Conservation (phyloP, 73 alveolate genomes). For the Durusdinium trenchii region DNA sequence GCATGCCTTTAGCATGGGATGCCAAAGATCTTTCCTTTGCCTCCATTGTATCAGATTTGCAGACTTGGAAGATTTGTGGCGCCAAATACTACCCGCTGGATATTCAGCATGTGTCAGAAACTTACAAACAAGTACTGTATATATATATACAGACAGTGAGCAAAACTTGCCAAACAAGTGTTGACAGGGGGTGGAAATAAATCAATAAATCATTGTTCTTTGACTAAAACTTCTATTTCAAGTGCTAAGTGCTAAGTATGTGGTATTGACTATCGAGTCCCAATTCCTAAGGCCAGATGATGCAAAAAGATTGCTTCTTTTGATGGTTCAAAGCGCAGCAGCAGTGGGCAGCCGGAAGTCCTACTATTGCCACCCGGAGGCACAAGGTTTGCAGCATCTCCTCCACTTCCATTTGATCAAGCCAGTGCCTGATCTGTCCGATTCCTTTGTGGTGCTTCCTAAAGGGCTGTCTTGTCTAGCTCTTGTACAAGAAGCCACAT, state of each 20-base stretch:
- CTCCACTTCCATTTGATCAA: neutral
- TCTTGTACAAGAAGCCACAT: neutral
- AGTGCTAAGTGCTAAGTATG: too few species aligned
- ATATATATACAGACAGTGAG: too few species aligned
- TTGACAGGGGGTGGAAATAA: too few species aligned
- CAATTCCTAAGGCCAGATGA: neutral
- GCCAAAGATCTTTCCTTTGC: neutral
- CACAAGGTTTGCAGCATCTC: neutral
- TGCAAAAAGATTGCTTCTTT: neutral
- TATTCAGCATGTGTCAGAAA: too few species aligned
- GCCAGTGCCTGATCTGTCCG: neutral
- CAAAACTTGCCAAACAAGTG: too few species aligned
- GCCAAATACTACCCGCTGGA: neutral
- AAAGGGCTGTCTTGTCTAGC: neutral
- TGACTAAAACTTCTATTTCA: too few species aligned
- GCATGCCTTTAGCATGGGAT: slow-evolving; percentile 5
- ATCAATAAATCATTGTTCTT: too few species aligned
- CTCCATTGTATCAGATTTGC: neutral
- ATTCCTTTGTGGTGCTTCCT: neutral
- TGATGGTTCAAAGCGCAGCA: neutral
- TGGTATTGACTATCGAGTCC: too few species aligned
- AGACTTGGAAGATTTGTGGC: neutral
- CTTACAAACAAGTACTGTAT: too few species aligned
- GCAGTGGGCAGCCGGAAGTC: neutral
- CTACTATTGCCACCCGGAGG: neutral